Evolutionary conservation across 805 yeast genomes (phyloP).

Genomic region (Priceomyces haplophilus): DNA sequence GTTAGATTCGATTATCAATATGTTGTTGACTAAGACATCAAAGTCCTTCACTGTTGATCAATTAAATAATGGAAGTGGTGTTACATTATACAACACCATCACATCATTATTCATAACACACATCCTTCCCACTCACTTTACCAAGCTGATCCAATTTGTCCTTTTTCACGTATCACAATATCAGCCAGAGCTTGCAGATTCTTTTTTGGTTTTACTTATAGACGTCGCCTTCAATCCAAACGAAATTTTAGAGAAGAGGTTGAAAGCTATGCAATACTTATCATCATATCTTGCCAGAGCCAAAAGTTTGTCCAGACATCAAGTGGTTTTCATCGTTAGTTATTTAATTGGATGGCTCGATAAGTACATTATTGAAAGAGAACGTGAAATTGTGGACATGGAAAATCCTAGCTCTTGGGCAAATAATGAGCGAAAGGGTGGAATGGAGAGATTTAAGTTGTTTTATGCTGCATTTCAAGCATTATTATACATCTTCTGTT

Average conservation of each 20-base stretch:
- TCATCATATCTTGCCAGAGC: conserved; percentile 91
- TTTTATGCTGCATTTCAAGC: conserved; percentile 92
- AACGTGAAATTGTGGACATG: conserved; percentile 63
- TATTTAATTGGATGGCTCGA: conserved; percentile 82
- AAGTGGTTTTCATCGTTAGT: conserved; percentile 77
- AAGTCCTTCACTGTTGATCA: conserved; percentile 48
- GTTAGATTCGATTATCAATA: conserved; percentile 64
- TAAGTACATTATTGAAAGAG: conserved; percentile 79
- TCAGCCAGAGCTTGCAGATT: conserved; percentile 78
- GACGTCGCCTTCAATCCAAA: conserved; percentile 75
- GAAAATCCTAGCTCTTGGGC: conserved; percentile 12
- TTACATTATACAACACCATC: conserved; percentile 67
- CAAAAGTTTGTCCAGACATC: conserved; percentile 62
- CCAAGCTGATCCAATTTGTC: conserved; percentile 82
- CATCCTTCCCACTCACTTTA: conserved; percentile 86
- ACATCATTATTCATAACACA: conserved; percentile 76
- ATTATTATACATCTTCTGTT: conserved; percentile 85
- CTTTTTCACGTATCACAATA: conserved; percentile 79
- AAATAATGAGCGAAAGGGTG: conserved; percentile 36
- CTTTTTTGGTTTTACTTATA: conserved; percentile 74
- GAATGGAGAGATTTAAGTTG: conserved; percentile 89
- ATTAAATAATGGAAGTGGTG: conserved; percentile 60
- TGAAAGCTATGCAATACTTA: conserved; percentile 88
- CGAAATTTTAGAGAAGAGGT: conserved; percentile 69
- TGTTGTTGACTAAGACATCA: conserved; percentile 52